Evolutionary conservation across 164 flowering plant species (phyloP).

Genomic region (Litsea cubeba): DNA sequence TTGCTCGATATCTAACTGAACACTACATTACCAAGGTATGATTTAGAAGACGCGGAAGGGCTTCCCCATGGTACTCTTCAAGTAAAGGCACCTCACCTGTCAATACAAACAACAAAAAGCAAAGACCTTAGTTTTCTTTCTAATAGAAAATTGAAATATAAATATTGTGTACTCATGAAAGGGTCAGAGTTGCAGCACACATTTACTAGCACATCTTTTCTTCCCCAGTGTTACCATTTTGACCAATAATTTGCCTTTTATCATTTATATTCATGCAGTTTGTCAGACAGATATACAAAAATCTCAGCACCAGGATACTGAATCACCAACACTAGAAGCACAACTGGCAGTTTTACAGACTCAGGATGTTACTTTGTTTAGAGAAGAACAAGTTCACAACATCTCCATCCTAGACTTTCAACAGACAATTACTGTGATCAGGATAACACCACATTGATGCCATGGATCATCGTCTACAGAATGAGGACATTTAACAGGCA

Average conservation of each 20-base stretch:
- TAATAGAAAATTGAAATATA: background rate
- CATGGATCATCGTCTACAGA: too few species aligned
- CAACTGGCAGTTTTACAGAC: background rate
- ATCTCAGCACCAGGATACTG: too few species aligned
- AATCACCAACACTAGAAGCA: too few species aligned
- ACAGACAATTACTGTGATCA: background rate
- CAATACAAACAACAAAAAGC: background rate
- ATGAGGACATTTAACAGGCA: too few species aligned
- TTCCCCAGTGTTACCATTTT: too few species aligned
- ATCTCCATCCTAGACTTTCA: background rate
- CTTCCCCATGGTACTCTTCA: conserved; percentile 31
- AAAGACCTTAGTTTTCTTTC: background rate
- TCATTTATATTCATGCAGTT: too few species aligned
- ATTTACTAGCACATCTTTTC: too few species aligned
- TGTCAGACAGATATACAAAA: too few species aligned
- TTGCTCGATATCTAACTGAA: background rate
- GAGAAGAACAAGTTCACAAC: background rate
- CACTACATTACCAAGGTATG: background rate
- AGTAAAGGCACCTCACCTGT: conserved; percentile 27
- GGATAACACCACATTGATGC: background rate
- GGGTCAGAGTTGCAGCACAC: background rate
- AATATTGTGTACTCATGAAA: background rate
- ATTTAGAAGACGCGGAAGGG: conserved; percentile 19
- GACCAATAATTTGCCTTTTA: too few species aligned
- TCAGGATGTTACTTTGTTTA: background rate